Evolutionary conservation across 2,329 filamentous ascomycete genomes (phyloP).

Genomic region (Cadophora sp.): DNA sequence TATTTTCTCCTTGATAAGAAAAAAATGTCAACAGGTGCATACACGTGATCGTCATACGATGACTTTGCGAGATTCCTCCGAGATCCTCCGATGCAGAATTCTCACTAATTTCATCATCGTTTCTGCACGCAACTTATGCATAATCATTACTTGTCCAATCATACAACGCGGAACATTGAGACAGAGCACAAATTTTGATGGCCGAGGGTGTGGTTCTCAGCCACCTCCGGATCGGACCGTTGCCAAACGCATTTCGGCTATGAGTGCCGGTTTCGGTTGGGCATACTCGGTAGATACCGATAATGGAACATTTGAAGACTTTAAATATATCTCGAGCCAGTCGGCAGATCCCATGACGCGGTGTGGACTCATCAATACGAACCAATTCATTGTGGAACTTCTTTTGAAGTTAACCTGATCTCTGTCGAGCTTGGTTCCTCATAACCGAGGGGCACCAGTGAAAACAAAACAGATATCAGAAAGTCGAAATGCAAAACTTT

Average conservation of each 20-base stretch:
- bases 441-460: neutral
- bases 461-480: neutral
- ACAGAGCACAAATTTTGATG: neutral
- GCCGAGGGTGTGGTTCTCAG: neutral
- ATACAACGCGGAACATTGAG: neutral
- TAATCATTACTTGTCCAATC: neutral
- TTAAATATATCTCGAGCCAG: too few relatives aligned
- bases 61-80: constrained; percentile 9
- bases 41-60: neutral
- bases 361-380: too few relatives aligned
- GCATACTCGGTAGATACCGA: too few relatives aligned
- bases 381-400: neutral
- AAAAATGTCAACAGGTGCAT: neutral
- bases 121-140: neutral
- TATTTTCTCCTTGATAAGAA: neutral
- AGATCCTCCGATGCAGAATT: constrained; percentile 3
- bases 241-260: neutral
- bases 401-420: neutral
- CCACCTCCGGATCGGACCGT: neutral
- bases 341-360: too few relatives aligned
- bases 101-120: neutral
- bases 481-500: neutral
- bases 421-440: neutral
- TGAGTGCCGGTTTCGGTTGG: too few relatives aligned
- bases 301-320: too few relatives aligned